Conservation (phyloP, 2,329 filamentous ascomycete species). For the Colletotrichum tropicale region DNA sequence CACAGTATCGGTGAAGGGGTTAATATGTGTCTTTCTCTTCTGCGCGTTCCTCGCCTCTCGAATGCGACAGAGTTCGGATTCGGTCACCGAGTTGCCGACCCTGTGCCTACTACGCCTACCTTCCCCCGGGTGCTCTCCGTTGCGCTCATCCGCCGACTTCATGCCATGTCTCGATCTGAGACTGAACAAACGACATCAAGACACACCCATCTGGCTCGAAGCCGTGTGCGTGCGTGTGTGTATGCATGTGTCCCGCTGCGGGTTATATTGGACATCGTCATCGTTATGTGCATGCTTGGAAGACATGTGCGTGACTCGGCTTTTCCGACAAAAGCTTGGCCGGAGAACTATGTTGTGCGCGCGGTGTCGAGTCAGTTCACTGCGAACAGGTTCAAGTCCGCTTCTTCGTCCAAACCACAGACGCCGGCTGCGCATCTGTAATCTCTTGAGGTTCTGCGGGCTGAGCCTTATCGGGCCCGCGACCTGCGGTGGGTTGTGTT, state of each 20-base stretch:
- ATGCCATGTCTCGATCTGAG: neutral
- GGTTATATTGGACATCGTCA: neutral
- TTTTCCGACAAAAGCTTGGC: neutral
- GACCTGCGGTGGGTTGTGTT: neutral
- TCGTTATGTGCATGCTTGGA: neutral
- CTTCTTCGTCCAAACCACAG: neutral
- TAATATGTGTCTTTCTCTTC: neutral
- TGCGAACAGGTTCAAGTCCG: neutral
- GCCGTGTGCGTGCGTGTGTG: neutral
- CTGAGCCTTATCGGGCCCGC: conserved; percentile 6
- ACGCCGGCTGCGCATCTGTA: neutral
- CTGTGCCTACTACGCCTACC: neutral
- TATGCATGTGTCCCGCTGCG: neutral
- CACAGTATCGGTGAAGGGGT: neutral
- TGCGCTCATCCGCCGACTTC: neutral
- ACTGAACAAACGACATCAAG: neutral
- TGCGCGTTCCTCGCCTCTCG: neutral
- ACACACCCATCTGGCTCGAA: neutral
- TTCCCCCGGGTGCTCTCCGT: neutral
- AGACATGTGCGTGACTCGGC: neutral
- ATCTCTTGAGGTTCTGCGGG: neutral
- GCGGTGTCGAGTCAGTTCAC: neutral
- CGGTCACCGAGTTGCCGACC: neutral
- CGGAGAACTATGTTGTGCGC: neutral
- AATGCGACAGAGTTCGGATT: neutral